Evolutionary conservation across 192 early-diverging fungal species (phyloP), one percentile per base, ranked within the genome.

Genomic region (Obelidium mucronatum): DNA sequence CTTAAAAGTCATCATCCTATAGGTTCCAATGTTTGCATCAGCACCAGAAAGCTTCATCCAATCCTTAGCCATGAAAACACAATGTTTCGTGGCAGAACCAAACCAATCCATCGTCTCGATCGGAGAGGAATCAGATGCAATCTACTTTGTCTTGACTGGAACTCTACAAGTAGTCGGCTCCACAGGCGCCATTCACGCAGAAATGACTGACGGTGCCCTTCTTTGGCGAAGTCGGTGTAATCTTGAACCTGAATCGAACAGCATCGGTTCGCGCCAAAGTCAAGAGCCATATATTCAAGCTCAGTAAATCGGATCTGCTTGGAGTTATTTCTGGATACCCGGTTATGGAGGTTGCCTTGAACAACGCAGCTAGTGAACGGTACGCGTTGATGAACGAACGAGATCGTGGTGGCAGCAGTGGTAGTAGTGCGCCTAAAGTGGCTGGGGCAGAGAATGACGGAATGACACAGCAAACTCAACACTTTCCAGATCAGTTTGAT

Each of bases 181-280:
- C 35, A 31, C 65, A n/a, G 73, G 73, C 13, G 55, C 37, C 11
- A 77, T 86, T 2, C 85, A 86, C 58, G 85, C 85, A 19, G 85
- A 86, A 75, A 73, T 86, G 28, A 42, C 40, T 2, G 68, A 63
- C 15, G 85, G 83, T 17, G 31, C 76, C n/a, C 5, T 85, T 85
- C 68, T 88, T 88, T 73, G 87, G 87, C 2, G 87, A 88, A 70
- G 77, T 86, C 40, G 87, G 85, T 28, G 37, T 87, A 48, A 37
- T 86, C n/a, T 60, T 83, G 67, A 81, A 85, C 44, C 75, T 86
- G 15, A 78, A 78, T 36, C 65, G 85, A 54, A 85, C 84, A 19
- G 83, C 85, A 8, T 59, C 55, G 36, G 79, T 86, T 64, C 36
- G 77, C 40, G 79, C 84, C 22, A 83, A 86, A 72, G 80, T 82